phyloP scores from a whole-genome alignment of 345 rosid genomes.

The Gossypium raimondii region DNA sequence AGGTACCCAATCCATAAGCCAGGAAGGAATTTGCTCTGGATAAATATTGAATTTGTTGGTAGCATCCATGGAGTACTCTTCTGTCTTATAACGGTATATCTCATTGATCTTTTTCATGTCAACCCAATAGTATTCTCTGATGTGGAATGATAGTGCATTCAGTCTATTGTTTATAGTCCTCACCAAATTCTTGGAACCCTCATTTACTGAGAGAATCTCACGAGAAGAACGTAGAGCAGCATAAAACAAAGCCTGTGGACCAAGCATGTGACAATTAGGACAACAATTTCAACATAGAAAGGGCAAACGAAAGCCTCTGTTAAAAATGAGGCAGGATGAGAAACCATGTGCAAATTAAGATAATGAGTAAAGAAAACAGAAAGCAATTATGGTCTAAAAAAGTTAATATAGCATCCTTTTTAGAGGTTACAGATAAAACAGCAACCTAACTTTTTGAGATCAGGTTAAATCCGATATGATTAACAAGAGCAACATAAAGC shows the following conservation, averaged over 20 bases:
- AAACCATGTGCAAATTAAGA: background rate
- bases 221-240: conserved; percentile 71
- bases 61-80: conserved; percentile 82
- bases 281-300: background rate
- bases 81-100: conserved; percentile 86
- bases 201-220: conserved; percentile 61
- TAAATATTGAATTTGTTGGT: conserved; percentile 85
- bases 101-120: conserved; percentile 81
- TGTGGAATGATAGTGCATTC: conserved; percentile 82
- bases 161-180: conserved; percentile 74
- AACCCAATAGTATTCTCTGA: conserved; percentile 86
- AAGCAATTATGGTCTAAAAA: background rate
- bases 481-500: background rate
- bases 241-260: conserved; percentile 68
- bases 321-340: background rate
- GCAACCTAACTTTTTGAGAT: background rate
- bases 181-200: conserved; percentile 66
- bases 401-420: background rate
- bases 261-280: background rate
- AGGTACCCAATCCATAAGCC: conserved; percentile 92
- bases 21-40: conserved; percentile 81
- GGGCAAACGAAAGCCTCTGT: background rate
- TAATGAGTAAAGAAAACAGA: background rate
- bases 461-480: background rate
- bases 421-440: background rate